These are phyloP conservation scores for Clarireedia homoeocarpa DNA, from an alignment of 2,329 filamentous ascomycete species.

Conservation along the genomic window DNA sequence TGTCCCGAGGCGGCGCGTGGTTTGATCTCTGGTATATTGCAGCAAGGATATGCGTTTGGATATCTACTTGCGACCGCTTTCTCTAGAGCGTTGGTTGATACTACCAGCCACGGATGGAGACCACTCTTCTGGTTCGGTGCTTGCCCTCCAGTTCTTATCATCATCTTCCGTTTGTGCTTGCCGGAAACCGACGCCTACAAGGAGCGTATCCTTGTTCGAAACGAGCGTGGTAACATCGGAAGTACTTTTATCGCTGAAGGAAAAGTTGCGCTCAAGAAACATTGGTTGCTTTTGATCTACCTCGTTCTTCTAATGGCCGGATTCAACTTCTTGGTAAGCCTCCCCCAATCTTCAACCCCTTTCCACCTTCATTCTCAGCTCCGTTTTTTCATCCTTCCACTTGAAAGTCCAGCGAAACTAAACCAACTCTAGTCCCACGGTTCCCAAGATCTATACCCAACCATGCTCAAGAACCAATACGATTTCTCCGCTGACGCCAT, in stretches of 20 bases:
- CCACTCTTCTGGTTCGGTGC: slow-evolving; percentile 88
- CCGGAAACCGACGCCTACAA: slow-evolving; percentile 71
- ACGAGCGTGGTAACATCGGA: slow-evolving; percentile 50
- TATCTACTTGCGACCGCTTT: slow-evolving; percentile 71
- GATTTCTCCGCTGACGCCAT: slow-evolving; percentile 36
- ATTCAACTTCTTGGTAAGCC: slow-evolving; percentile 85
- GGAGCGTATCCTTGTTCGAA: slow-evolving; percentile 56
- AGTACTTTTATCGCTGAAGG: slow-evolving; percentile 68
- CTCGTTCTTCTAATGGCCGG: slow-evolving; percentile 82
- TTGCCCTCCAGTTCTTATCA: slow-evolving; percentile 71
- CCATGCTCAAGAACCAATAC: slow-evolving; percentile 50
- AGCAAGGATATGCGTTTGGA: slow-evolving; percentile 74
- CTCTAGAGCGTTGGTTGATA: slow-evolving; percentile 60
- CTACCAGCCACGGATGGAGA: slow-evolving; percentile 72
- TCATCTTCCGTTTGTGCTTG: slow-evolving; percentile 66
- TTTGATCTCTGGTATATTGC: slow-evolving; percentile 73
- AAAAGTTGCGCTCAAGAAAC: slow-evolving; percentile 66
- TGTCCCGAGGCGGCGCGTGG: slow-evolving; percentile 47
- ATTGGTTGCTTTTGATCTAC: slow-evolving; percentile 76
- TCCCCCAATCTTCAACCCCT: slow-evolving; percentile 27
- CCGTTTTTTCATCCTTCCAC: background rate
- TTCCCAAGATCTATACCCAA: slow-evolving; percentile 48
- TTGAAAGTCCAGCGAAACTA: background rate
- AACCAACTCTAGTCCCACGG: slow-evolving; percentile 27
- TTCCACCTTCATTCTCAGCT: slow-evolving; percentile 21